Conservation (phyloP, 257 asterid genomes). For the Pogostemon cablin region DNA sequence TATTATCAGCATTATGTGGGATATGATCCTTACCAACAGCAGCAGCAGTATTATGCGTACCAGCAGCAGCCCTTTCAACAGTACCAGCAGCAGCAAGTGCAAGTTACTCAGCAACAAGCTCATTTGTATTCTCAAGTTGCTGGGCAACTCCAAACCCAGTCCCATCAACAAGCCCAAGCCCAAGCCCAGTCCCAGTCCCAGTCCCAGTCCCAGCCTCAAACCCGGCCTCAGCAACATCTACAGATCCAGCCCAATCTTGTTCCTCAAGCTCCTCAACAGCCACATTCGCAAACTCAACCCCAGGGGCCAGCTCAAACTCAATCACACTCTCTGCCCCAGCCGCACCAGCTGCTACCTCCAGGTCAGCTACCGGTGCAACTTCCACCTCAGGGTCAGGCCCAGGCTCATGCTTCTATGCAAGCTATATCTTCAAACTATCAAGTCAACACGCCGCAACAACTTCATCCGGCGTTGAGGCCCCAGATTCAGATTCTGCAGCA, state of each 20-base stretch:
- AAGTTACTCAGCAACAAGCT: constrained; percentile 57
- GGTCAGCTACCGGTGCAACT: constrained; percentile 41
- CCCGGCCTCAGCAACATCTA: constrained; percentile 35
- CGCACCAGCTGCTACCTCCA: constrained; percentile 38
- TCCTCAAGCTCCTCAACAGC: constrained; percentile 39
- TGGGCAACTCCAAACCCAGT: constrained; percentile 33
- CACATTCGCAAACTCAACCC: constrained; percentile 44
- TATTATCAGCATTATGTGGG: constrained; percentile 85
- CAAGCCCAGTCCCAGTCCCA: constrained; percentile 32
- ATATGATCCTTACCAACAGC: constrained; percentile 72
- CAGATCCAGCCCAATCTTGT: constrained; percentile 39
- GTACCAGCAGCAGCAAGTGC: constrained; percentile 59
- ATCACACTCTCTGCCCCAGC: constrained; percentile 33
- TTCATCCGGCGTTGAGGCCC: constrained; percentile 50
- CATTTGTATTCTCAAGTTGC: constrained; percentile 44
- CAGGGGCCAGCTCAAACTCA: constrained; percentile 19
- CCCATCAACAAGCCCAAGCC: constrained; percentile 40
- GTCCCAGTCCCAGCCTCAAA: constrained; percentile 37
- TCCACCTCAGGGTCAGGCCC: constrained; percentile 45
- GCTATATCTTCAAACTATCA: constrained; percentile 52
- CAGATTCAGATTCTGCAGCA: constrained; percentile 54
- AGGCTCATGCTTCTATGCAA: constrained; percentile 43
- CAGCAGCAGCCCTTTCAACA: constrained; percentile 68
- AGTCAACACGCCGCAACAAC: constrained; percentile 48
- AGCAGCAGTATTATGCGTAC: constrained; percentile 61